phyloP scores from a whole-genome alignment of 441 rosid species.

The Gossypium lobatum region DNA sequence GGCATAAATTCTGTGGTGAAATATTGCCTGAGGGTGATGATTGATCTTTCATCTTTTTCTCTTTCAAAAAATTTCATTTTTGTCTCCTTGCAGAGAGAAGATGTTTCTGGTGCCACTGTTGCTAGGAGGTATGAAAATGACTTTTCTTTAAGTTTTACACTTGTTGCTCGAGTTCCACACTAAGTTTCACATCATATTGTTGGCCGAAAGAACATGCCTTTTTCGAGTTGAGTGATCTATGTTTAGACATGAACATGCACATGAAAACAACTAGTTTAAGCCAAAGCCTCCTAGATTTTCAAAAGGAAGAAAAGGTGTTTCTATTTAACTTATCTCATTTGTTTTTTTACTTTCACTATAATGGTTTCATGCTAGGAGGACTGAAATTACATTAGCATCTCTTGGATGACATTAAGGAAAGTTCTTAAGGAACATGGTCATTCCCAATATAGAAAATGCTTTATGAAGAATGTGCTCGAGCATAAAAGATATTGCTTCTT shows the following conservation, averaged over 20 bases:
- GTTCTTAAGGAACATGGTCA: not conserved
- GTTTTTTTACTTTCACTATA: not conserved
- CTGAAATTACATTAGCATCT: not conserved
- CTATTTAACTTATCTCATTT: not conserved
- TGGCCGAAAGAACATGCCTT: not conserved
- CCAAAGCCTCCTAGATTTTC: not conserved
- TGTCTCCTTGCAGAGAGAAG: conserved; percentile 26
- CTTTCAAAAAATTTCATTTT: not conserved
- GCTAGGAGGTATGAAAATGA: conserved; percentile 26
- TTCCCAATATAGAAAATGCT: not conserved
- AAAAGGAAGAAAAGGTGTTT: not conserved
- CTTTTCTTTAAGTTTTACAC: not conserved
- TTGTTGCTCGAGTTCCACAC: not conserved
- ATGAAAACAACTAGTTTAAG: not conserved
- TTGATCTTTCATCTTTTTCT: not conserved
- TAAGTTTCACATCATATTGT: not conserved
- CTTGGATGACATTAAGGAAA: not conserved
- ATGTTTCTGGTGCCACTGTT: conserved; percentile 19
- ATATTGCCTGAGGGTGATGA: not conserved
- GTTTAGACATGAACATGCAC: not conserved
- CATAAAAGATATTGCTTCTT: not conserved
- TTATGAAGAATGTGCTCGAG: not conserved
- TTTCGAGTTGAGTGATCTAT: not conserved
- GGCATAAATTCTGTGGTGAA: not conserved
- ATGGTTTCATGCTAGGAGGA: not conserved